phyloP scores from a whole-genome alignment of 139 green algal species.

The Chlorella sorokiniana region DNA sequence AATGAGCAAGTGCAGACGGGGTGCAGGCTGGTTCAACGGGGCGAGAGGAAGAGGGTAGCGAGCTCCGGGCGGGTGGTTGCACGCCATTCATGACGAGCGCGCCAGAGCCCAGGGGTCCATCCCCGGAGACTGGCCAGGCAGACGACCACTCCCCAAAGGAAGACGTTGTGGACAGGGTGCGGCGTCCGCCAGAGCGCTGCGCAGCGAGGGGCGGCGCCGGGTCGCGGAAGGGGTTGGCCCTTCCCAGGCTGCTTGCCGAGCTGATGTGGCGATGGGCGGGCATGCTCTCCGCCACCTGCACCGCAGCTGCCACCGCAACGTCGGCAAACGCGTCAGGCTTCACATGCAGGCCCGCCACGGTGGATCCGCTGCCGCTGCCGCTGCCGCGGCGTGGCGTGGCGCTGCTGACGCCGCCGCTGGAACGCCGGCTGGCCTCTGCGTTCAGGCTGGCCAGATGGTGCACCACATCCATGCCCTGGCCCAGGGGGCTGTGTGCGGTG shows the following conservation, averaged over 20 bases:
- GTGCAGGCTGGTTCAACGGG: too few relatives aligned
- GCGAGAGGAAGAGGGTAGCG: too few relatives aligned
- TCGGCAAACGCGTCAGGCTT: not conserved
- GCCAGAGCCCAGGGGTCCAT: not conserved
- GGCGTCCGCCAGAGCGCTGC: not conserved
- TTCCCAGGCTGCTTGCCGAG: not conserved
- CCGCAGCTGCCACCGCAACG: not conserved
- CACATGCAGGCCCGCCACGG: not conserved
- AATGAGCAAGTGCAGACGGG: too few relatives aligned
- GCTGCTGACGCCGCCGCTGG: not conserved
- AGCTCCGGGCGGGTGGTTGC: not conserved
- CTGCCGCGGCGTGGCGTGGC: not conserved
- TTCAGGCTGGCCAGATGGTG: not conserved
- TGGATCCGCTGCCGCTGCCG: not conserved
- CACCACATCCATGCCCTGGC: not conserved
- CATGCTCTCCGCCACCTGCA: not conserved
- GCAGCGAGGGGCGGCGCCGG: not conserved
- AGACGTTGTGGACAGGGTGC: not conserved
- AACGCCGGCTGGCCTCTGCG: not conserved
- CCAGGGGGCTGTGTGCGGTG: conserved; percentile 18
- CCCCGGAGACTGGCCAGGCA: not conserved
- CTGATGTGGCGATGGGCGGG: not conserved
- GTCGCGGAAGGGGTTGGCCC: not conserved
- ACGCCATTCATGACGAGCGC: not conserved
- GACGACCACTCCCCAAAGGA: not conserved